Conservation (phyloP, 495 filamentous ascomycete genomes). For the Cercophora newfieldiana region DNA sequence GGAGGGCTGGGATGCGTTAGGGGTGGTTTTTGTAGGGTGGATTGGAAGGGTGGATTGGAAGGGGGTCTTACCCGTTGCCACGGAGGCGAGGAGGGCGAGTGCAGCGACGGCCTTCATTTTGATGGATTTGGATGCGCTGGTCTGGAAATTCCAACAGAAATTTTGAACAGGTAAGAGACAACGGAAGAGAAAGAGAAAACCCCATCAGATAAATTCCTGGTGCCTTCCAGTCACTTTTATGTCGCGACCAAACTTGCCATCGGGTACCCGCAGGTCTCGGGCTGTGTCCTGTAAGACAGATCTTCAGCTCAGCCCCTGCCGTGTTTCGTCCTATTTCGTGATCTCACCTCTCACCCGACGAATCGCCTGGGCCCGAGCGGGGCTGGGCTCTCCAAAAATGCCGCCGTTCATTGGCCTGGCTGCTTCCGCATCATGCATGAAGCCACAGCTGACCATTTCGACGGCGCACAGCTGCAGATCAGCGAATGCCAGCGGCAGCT, state of each 20-base stretch:
- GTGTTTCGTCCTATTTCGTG: not conserved
- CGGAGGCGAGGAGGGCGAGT: not conserved
- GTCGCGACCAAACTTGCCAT: not conserved
- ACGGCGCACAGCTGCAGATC: not conserved
- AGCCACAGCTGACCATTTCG: not conserved
- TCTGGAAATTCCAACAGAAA: not conserved
- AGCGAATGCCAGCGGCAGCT: not conserved
- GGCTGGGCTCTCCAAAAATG: not conserved
- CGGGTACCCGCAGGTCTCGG: not conserved
- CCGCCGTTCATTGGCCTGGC: not conserved
- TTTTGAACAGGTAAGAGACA: not conserved
- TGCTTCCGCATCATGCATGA: not conserved
- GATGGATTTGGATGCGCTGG: not conserved
- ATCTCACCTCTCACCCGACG: not conserved
- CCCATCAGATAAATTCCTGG: not conserved
- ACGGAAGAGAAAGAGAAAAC: not conserved
- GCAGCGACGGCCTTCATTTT: slow-evolving; percentile 8
- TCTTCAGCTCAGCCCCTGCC: not conserved
- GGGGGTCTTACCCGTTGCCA: slow-evolving; percentile 1
- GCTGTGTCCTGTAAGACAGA: not conserved
- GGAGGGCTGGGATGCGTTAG: slow-evolving; percentile 13
- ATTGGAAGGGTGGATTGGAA: not conserved
- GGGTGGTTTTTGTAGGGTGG: not conserved
- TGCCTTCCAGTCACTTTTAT: not conserved
- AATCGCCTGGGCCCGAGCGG: not conserved